phyloP scores from a whole-genome alignment of 768 basidiomycete genomes.

The Trametes maxima region DNA sequence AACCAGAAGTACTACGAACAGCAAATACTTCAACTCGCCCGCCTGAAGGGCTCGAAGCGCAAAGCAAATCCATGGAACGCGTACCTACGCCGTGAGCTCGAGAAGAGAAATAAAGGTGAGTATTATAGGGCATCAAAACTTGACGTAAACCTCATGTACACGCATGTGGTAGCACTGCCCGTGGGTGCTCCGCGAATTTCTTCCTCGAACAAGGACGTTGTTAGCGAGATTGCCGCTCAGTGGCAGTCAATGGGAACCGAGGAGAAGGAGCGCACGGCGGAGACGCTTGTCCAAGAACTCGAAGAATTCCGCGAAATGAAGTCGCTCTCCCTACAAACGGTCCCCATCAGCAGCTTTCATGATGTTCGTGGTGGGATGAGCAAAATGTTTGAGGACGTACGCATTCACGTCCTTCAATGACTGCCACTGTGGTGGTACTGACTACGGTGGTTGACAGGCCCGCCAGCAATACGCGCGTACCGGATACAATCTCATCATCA shows the following conservation, averaged over 20 bases:
- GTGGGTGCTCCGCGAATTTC: background rate
- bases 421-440: background rate
- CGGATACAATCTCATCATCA: background rate
- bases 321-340: background rate
- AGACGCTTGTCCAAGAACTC: background rate
- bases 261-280: background rate
- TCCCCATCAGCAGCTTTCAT: conserved; percentile 6
- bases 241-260: background rate
- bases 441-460: background rate
- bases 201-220: background rate
- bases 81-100: background rate
- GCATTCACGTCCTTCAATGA: background rate
- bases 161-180: background rate
- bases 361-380: background rate
- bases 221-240: background rate
- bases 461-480: background rate
- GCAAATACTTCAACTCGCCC: background rate
- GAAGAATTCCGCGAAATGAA: background rate
- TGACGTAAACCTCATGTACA: background rate
- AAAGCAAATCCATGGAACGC: conserved; percentile 9
- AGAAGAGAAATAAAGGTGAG: conserved; percentile 1
- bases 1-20: background rate
- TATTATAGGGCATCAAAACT: background rate
- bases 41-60: background rate
- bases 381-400: background rate